Conservation (phyloP, 495 filamentous ascomycete genomes). For the Penicillium odoratum region DNA sequence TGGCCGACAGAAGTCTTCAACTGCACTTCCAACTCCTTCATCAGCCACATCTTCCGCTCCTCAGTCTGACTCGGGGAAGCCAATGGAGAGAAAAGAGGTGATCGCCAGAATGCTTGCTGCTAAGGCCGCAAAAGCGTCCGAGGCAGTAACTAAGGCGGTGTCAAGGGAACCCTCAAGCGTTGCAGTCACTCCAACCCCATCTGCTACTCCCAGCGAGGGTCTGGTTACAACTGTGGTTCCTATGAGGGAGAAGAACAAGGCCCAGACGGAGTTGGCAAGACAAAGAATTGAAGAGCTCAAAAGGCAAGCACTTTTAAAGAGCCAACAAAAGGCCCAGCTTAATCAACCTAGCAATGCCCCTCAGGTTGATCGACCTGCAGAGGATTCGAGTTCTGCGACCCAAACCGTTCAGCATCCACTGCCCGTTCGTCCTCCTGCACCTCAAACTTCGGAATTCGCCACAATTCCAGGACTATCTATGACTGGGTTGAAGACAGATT, state of each 20-base stretch:
- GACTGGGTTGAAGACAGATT: conserved; percentile 27
- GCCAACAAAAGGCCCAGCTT: conserved; percentile 24
- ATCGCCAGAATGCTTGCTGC: conserved; percentile 72
- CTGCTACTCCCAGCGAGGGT: conserved; percentile 13
- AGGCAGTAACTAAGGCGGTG: conserved; percentile 20
- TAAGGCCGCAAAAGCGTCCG: conserved; percentile 41
- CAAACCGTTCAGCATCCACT: conserved; percentile 40
- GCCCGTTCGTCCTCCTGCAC: conserved; percentile 43
- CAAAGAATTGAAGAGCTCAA: conserved; percentile 54
- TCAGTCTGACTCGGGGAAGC: conserved; percentile 36
- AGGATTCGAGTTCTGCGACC: conserved; percentile 4
- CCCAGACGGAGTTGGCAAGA: conserved; percentile 54
- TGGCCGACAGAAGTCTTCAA: neutral
- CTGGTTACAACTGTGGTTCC: conserved; percentile 26
- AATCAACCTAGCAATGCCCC: neutral
- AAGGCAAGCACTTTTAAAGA: conserved; percentile 39
- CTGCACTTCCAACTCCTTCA: neutral
- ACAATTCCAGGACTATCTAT: conserved; percentile 57
- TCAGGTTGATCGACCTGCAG: neutral
- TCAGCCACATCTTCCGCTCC: conserved; percentile 5
- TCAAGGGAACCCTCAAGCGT: conserved; percentile 15
- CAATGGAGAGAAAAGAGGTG: conserved; percentile 72
- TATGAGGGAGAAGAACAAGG: conserved; percentile 54
- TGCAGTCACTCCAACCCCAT: neutral
- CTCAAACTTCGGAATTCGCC: conserved; percentile 27